Evolutionary conservation across 768 basidiomycete species (phyloP).

Genomic region (Pluteus cervinus): DNA sequence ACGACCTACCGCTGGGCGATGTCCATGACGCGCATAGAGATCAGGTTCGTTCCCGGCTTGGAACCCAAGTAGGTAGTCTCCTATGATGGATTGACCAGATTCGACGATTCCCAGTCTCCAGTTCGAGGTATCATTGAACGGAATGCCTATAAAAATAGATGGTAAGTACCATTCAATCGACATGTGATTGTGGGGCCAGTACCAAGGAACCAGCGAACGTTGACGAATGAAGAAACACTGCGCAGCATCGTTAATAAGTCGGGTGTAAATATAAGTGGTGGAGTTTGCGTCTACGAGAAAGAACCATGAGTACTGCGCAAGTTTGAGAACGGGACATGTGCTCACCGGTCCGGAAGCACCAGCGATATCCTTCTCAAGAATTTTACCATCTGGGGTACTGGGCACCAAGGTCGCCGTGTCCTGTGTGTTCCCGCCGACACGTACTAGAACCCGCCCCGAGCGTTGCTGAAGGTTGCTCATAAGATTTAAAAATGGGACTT

Average conservation of each 20-base stretch:
- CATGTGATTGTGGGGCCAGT: constrained; percentile 1
- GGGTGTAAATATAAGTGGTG: constrained; percentile 54
- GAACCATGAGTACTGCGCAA: background rate
- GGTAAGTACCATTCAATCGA: background rate
- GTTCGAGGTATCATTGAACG: constrained; percentile 61
- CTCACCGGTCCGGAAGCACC: constrained; percentile 16
- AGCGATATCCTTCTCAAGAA: constrained; percentile 19
- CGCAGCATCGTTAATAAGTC: constrained; percentile 64
- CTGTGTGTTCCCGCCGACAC: constrained; percentile 78
- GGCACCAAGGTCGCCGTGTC: constrained; percentile 53
- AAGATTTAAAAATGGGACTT: constrained; percentile 68
- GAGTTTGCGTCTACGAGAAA: constrained; percentile 53
- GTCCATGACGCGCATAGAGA: constrained; percentile 37
- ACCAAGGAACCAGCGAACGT: constrained; percentile 65
- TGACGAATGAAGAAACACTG: constrained; percentile 55
- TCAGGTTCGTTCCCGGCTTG: constrained; percentile 72
- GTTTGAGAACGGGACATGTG: background rate
- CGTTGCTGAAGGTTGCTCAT: constrained; percentile 62
- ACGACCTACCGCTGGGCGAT: constrained; percentile 24
- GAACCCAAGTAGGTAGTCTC: constrained; percentile 58
- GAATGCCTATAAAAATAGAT: constrained; percentile 28
- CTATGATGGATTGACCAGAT: constrained; percentile 59
- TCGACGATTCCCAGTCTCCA: constrained; percentile 54
- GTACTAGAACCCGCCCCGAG: constrained; percentile 53
- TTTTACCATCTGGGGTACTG: constrained; percentile 35